Percentiles rank a stretch among this genome's conserved stretches.
These are phyloP conservation scores for Cymbidium sinense DNA, from an alignment of 106 monocot genomes.

Conservation along the genomic window DNA sequence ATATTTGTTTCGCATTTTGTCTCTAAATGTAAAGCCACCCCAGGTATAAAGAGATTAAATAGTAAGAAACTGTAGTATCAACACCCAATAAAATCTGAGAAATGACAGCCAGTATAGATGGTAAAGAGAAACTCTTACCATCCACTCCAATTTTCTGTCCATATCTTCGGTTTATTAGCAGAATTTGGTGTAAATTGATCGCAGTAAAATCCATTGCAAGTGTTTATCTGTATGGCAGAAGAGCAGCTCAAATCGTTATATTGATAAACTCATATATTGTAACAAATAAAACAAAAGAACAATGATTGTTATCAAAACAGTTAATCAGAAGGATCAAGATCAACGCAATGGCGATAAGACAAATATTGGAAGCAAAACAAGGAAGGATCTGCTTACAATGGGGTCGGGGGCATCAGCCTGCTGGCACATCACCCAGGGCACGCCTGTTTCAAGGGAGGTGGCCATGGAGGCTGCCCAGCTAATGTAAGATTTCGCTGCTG, in stretches of 20 bases:
- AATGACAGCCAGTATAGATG: background rate
- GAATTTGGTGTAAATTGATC: conserved; percentile 94
- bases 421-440: conserved; percentile 99
- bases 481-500: conserved; percentile 61
- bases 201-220: conserved; percentile 99
- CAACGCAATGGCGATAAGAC: background rate
- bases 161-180: conserved; percentile 80
- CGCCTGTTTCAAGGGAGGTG: conserved; percentile 66
- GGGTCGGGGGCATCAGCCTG: conserved; percentile 88
- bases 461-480: conserved; percentile 87
- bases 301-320: too few relatives aligned
- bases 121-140: conserved; percentile 38
- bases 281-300: background rate
- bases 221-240: conserved; percentile 68
- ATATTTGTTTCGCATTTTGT: too few relatives aligned
- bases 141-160: conserved; percentile 97
- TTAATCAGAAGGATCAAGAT: too few relatives aligned
- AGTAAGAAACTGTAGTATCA: background rate
- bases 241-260: background rate
- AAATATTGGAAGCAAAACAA: background rate
- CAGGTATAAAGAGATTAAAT: background rate
- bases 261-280: background rate
- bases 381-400: conserved; percentile 34
- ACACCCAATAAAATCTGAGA: background rate
- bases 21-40: too few relatives aligned